Base-by-base conservation (phyloP, 805 yeast species). In the Barnettozyma botsteinii region DNA sequence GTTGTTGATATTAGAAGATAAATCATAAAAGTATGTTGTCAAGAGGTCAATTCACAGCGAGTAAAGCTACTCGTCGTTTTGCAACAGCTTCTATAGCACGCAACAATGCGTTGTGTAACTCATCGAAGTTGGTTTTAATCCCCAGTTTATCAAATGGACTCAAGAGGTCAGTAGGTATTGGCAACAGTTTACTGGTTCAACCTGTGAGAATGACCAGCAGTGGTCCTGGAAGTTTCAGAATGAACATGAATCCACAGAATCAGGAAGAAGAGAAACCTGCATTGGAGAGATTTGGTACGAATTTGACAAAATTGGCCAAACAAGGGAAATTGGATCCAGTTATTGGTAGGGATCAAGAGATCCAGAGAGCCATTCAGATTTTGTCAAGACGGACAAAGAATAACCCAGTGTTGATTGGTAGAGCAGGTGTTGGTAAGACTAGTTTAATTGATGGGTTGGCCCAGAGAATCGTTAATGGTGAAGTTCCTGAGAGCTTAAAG, bases 341-440 rank as follows among this genome's bases (percentile, higher is more conserved):
- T 18, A 93, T 91, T 54, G 98, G 98, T 4, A 72, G 98, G 47
- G 98, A 93, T 55, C 96, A 89, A 47, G 98, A 93, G 57, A 93
- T 91, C 41, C 73, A 91, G 43, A 70, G 98, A 43, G 91, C 98
- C 0, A 82, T 91, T 41, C 98, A 91, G 59, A 89, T 91, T 35
- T 65, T 91, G 33, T 86, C 96, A 1, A 70, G 98, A 51, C 72
- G 98, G 59, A 88, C 97, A 1, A 91, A 91, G 62, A 93, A 93
- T 60, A 91, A 91, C 56, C 98, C 98, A 0, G 95, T 93, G 1
- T 62, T 91, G 40, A 88, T 93, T 31, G 98, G 98, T 47, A 79
- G 85, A 50, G 98, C 98, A 1, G 98, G 98, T 65, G 94, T 96
- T 0, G 98, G 98, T 66, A 91, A 91, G 61, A 93, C 98, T 0